Base-by-base conservation (phyloP, 2,329 filamentous ascomycete genomes). In the Epichloe bromicola region DNA sequence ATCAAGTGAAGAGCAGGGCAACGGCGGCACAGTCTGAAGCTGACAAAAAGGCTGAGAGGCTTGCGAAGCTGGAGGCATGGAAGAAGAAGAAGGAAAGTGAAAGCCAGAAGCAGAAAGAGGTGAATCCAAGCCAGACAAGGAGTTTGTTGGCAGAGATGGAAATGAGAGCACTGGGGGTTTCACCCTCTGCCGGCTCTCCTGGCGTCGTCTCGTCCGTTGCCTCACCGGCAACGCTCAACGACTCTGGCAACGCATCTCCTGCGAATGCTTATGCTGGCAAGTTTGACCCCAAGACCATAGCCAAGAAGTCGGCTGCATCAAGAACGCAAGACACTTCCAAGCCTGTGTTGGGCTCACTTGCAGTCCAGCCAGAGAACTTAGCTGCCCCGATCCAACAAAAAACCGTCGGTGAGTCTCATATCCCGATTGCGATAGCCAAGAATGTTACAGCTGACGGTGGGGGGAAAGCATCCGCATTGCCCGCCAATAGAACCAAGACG, bases 31-130 rank as follows among this genome's bases (percentile, higher is more conserved):
- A 81, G 60, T 74, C 79, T 33, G 86, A 88, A 60, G 79, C 80
- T 54, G 82, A 88, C 47, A 88, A 68, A 51, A 88, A 90, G 65
- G 85, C 84, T 47, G 86, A 91, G 65, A 76, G 86, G 55, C 74
- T 89, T 42, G 87, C 87, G 30, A 90, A 88, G 63, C 70, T 95
- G 30, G 87, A 91, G 65, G 86, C 87, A 52, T 95, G 89, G 90
- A 95, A 95, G 70, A 86, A 88, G 67, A 91, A 90, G 68, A 84
- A 88, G 63, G 86, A 88, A 56, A 81, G 82, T 63, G 83, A 84
- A 58, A 83, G 84, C 59, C 78, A 78, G 55, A 87, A 87, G 63
- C 80, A 86, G 63, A 82, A 80, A 60, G 79, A 85, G 59, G 75
- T 82, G 43, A 80, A 80, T 49, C 73, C 79, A 40, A 79, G 78